phyloP scores from a whole-genome alignment of 176 grass and related monocot species.

The Oryza brachyantha region DNA sequence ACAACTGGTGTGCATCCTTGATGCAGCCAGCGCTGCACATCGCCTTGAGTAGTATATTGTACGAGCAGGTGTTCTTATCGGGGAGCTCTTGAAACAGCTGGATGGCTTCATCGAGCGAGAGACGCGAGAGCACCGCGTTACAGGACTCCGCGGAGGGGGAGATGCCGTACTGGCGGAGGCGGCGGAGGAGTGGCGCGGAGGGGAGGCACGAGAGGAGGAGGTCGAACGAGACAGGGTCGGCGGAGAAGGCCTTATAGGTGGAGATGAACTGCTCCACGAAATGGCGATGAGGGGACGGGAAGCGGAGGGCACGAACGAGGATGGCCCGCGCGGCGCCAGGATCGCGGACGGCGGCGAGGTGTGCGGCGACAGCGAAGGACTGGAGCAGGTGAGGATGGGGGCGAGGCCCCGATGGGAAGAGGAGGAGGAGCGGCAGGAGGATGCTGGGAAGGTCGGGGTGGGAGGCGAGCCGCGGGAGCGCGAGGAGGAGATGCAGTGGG shows the following conservation, averaged over 20 bases:
- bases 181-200: conserved; percentile 50
- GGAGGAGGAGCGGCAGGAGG: conserved; percentile 51
- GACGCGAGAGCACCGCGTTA: conserved; percentile 61
- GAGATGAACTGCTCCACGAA: conserved; percentile 70
- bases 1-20: conserved; percentile 50
- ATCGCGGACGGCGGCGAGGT: conserved; percentile 52
- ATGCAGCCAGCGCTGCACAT: conserved; percentile 43
- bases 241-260: conserved; percentile 90
- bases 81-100: conserved; percentile 51
- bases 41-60: conserved; percentile 69
- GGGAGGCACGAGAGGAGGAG: conserved; percentile 65
- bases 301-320: conserved; percentile 41
- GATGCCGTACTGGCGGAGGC: conserved; percentile 65
- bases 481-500: conserved; percentile 52
- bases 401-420: conserved; percentile 39
- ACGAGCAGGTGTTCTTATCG: conserved; percentile 58
- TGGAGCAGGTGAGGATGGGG: conserved; percentile 43
- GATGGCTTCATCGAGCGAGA: conserved; percentile 51
- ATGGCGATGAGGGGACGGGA: conserved; percentile 50
- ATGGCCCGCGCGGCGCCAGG: conserved; percentile 30
- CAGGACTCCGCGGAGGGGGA: conserved; percentile 59
- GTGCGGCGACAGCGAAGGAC: conserved; percentile 50
- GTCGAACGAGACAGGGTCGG: conserved; percentile 69
- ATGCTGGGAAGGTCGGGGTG: conserved; percentile 41
- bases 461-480: conserved; percentile 50